Evolutionary conservation across 805 yeast species (phyloP).

Genomic region (Clavispora phyllophila): DNA sequence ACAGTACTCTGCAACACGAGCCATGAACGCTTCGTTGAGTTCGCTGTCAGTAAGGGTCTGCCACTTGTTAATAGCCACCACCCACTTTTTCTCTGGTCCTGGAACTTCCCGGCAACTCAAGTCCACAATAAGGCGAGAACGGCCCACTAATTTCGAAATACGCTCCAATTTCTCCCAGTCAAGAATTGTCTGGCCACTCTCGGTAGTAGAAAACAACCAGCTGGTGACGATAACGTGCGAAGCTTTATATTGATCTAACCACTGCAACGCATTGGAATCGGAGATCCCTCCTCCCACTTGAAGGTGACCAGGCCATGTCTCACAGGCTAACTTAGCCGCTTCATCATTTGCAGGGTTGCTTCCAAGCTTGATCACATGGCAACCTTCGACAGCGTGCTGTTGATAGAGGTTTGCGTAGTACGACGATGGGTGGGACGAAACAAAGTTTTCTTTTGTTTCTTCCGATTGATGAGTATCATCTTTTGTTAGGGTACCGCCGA

Average conservation of each 20-base stretch:
- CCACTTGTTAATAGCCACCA: constrained; percentile 98
- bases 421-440: constrained; percentile 67
- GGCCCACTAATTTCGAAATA: constrained; percentile 57
- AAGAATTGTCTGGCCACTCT: constrained; percentile 28
- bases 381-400: constrained; percentile 55
- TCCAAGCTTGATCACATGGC: constrained; percentile 93
- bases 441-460: constrained; percentile 54
- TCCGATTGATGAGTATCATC: constrained; percentile 41
- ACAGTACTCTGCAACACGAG: constrained; percentile 56
- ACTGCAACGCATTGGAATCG: constrained; percentile 61
- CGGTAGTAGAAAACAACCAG: constrained; percentile 74
- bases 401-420: constrained; percentile 71
- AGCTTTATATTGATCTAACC: constrained; percentile 73
- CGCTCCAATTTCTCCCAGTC: constrained; percentile 47
- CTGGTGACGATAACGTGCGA: constrained; percentile 88
- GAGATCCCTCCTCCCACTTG: constrained; percentile 96
- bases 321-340: constrained; percentile 75
- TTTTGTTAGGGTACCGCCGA: constrained; percentile 77
- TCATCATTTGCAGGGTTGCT: constrained; percentile 66
- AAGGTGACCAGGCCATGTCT: constrained; percentile 64
- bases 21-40: constrained; percentile 51
- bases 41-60: constrained; percentile 73
- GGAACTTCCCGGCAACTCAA: constrained; percentile 64
- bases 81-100: constrained; percentile 47
- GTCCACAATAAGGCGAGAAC: constrained; percentile 71